Conservation (phyloP, 179 eudicot species). For the Amaranthus tricolor region DNA sequence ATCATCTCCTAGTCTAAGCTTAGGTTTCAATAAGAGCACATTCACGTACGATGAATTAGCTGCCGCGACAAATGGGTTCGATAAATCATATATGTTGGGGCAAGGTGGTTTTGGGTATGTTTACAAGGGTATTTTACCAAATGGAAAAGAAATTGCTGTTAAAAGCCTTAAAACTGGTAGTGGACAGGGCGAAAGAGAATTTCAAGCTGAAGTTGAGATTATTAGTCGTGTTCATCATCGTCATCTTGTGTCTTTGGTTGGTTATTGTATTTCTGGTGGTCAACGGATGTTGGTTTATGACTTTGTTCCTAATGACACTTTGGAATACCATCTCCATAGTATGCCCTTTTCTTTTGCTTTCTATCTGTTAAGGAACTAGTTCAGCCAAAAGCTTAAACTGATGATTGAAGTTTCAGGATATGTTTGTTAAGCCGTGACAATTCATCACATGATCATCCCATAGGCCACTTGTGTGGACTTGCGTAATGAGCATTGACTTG, state of each 20-base stretch:
- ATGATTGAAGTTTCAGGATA: too few species aligned
- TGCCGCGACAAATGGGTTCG: constrained; percentile 66
- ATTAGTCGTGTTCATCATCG: constrained; percentile 97
- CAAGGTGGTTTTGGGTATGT: constrained; percentile 95
- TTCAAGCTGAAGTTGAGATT: constrained; percentile 88
- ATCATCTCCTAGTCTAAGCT: constrained; percentile 38
- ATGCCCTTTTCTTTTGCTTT: constrained; percentile 14
- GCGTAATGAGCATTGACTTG: too few species aligned
- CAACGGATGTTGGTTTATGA: constrained; percentile 90
- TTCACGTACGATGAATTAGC: constrained; percentile 76
- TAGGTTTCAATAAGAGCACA: constrained; percentile 46
- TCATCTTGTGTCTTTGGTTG: constrained; percentile 86
- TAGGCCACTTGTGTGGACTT: too few species aligned
- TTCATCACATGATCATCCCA: too few species aligned
- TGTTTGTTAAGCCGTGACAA: too few species aligned
- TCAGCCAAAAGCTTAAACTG: too few species aligned
- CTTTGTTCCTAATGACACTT: constrained; percentile 72
- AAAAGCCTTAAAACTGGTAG: constrained; percentile 85
- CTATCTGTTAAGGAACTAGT: neutral
- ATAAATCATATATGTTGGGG: constrained; percentile 59
- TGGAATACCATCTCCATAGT: constrained; percentile 91
- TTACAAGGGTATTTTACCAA: constrained; percentile 71
- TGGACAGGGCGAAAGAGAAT: constrained; percentile 95
- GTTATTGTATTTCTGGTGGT: constrained; percentile 71
- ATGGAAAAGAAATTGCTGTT: constrained; percentile 70